Evolutionary conservation across 148 eudicot genomes (phyloP), one percentile per base, ranked within the genome.

Genomic region (Dysphania ambrosioides): DNA sequence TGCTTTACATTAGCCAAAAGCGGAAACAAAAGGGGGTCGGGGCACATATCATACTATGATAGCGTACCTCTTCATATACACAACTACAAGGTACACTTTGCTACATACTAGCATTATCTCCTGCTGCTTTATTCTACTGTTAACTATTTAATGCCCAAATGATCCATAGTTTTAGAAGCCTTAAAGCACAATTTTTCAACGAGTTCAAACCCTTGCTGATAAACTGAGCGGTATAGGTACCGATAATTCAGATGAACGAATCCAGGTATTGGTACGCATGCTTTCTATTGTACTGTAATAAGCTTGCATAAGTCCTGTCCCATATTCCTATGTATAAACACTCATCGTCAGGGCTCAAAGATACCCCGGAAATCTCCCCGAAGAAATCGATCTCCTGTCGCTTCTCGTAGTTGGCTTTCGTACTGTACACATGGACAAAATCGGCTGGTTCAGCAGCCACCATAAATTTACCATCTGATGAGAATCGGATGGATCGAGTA

Each of bases 391-490:
- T 86, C 82, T 90, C 98, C 78, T 93, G 98, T 76, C 88, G 69
- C 74, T 68, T 87, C 56, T 78, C 64, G 68, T 78, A 93, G 65
- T 91, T 77, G 26, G 76, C 71, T 38, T 85, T 84, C 2, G 94
- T 82, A 64, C 77, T 74, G 74, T 86, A 91, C 21, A 93, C 77
- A 66, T 93, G 97, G 66, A 93, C 98, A 41, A 93, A 93, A 73
- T 93, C 98, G 23, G 98, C 98, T 30, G 97, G 93, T 78, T 93
- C 98, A 2, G 93, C 97, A 71, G 83, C 89, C 73, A 89, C 89
- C 88, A 91, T 75, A 69, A 86, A 91, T 72, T 84, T 88, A 31
- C 98, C 98, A 21, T 93, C 92, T 7, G 97, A 76, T 42, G 97
- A 91, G 82, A 87, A 93, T 9, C 92, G 97, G 75, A 93, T 82